Evolutionary conservation across 73 alveolate species (phyloP).

Genomic region (Paramecium octaurelia): DNA sequence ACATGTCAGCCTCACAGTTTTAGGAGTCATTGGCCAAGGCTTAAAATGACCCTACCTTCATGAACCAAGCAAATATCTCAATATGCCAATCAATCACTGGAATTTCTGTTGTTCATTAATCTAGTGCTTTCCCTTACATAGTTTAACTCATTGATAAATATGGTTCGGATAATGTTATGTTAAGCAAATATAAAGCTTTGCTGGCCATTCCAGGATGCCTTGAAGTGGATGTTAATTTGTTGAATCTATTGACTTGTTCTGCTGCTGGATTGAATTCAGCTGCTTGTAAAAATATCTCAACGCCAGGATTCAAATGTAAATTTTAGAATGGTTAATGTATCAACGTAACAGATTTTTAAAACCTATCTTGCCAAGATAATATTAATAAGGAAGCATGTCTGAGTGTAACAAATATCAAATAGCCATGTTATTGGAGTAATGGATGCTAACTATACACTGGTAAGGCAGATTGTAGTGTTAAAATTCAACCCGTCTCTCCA

Average conservation of each 20-base stretch:
- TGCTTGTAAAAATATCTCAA: not conserved
- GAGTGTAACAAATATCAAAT: not conserved
- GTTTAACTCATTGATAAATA: not conserved
- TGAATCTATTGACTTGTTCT: not conserved
- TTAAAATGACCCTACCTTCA: not conserved
- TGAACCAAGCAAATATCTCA: not conserved
- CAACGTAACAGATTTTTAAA: not conserved
- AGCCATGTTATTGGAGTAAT: not conserved
- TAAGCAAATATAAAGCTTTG: not conserved
- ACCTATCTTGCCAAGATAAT: not conserved
- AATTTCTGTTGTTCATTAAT: not conserved
- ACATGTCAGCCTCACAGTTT: not conserved
- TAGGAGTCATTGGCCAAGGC: not conserved
- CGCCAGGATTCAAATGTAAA: not conserved
- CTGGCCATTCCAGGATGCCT: not conserved
- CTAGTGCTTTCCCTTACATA: not conserved
- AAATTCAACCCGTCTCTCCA: not conserved
- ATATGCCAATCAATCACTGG: not conserved
- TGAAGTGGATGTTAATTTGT: not conserved
- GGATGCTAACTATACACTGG: not conserved
- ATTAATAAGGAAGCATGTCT: conserved; percentile 11
- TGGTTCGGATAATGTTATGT: not conserved
- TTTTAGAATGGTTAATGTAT: not conserved
- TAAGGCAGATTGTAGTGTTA: not conserved
- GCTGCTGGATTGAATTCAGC: not conserved